Evolutionary conservation across 192 early-diverging fungal genomes (phyloP).

Genomic region (Phlyctochytrium planicorne): DNA sequence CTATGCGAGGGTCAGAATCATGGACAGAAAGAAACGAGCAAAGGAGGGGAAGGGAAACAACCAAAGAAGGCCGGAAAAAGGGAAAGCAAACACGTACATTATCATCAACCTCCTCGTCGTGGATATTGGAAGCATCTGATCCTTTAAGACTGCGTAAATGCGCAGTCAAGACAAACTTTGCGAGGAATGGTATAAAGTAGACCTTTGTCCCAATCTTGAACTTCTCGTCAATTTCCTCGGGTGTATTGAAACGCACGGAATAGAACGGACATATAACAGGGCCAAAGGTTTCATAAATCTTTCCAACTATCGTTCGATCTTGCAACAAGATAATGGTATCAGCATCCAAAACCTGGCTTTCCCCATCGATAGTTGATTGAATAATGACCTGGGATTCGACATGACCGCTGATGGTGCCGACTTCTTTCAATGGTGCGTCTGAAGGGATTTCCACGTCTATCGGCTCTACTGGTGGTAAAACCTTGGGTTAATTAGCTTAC

Average conservation of each 20-base stretch:
- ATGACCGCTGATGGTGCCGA: conserved; percentile 68
- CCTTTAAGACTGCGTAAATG: conserved; percentile 71
- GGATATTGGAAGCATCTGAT: conserved; percentile 87
- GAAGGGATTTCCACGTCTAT: conserved; percentile 45
- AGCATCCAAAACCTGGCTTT: conserved; percentile 65
- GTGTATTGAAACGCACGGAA: conserved; percentile 70
- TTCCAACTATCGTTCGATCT: conserved; percentile 46
- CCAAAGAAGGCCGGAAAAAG: neutral
- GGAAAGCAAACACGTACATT: conserved; percentile 34
- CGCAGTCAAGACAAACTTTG: conserved; percentile 64
- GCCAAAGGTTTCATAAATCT: conserved; percentile 86
- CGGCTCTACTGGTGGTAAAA: conserved; percentile 43
- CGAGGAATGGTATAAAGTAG: conserved; percentile 62
- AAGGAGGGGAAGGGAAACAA: neutral
- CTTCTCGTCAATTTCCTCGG: conserved; percentile 52
- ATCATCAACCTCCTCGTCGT: conserved; percentile 87
- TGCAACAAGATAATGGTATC: conserved; percentile 71
- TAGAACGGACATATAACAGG: conserved; percentile 82
- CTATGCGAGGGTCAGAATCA: conserved; percentile 22
- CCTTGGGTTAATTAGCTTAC: neutral
- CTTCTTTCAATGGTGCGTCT: conserved; percentile 43
- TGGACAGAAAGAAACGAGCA: too few species aligned
- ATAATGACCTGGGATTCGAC: conserved; percentile 78
- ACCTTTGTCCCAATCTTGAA: conserved; percentile 40
- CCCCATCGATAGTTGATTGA: conserved; percentile 44